Base-by-base conservation (phyloP, 345 rosid genomes). In the Anacardium occidentale region DNA sequence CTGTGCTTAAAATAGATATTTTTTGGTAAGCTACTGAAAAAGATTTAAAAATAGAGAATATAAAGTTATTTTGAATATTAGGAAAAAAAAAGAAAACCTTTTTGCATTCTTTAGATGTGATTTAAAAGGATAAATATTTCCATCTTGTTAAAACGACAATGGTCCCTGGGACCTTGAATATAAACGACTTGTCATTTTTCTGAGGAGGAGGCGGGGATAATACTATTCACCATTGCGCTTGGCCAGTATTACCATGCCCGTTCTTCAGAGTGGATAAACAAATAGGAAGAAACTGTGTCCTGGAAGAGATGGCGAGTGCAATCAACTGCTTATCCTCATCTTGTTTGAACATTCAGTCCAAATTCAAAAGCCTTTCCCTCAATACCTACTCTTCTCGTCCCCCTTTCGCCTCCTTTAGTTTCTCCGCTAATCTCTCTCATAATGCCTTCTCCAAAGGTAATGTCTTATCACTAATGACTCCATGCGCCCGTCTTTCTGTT, bases 271-370 rank as follows among this genome's bases (percentile, higher is more conserved):
- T 56, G 76, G 76, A 79, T 79, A 79, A 79, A 69, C 67, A 62
- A 54, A 62, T 5, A 34, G 9, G 64, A 47, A 32, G 18, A 37
- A 14, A 11, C 1, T 0, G n/a, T n/a, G 15, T 1, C 13, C 0
- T 20, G 6, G 17, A 24, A 73, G 63, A 69, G 3, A 89, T 89
- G 95, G 96, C 96, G 64, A 69, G 66, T 59, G 75, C 85, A 25
- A 77, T 82, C 68, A 77, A 82, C 68, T 77, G 79, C 58, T 57
- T 83, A 70, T 83, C 86, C 45, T 69, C 86, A 32, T 83, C 92
- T 34, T 94, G 90, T 82, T 89, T 86, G 17, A 69, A 81, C 42
- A 85, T 94, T 77, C 78, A 90, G 44, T 72, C 88, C 71, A 87
- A 87, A 37, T 73, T 90, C 83, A 80, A 76, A 14, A 68, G 60